phyloP scores from a whole-genome alignment of 768 basidiomycete species.

The Leccinum boreale region DNA sequence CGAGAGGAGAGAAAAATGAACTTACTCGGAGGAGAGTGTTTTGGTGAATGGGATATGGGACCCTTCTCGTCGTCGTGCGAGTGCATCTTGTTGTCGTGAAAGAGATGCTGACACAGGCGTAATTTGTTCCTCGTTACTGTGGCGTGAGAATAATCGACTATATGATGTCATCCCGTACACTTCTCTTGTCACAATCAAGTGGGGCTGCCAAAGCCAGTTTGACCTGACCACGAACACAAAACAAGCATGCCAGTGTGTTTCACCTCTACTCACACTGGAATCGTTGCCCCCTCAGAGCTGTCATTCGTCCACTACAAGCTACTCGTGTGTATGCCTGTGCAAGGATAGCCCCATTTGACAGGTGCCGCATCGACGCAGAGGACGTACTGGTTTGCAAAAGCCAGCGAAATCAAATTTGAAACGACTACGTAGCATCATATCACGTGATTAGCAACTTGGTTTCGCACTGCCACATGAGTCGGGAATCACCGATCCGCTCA shows the following conservation, averaged over 20 bases:
- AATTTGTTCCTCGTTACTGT: not conserved
- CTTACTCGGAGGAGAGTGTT: not conserved
- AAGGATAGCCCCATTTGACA: not conserved
- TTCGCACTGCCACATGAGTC: not conserved
- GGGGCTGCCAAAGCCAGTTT: not conserved
- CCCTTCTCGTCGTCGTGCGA: not conserved
- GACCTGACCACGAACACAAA: not conserved
- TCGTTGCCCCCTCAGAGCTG: not conserved
- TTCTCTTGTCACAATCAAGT: not conserved
- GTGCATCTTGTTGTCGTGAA: not conserved
- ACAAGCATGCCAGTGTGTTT: not conserved
- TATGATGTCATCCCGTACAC: not conserved
- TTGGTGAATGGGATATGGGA: not conserved
- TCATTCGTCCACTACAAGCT: not conserved
- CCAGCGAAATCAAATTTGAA: not conserved
- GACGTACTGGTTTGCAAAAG: too few species aligned
- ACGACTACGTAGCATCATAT: not conserved
- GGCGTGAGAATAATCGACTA: constrained; percentile 4
- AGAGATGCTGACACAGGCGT: not conserved
- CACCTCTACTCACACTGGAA: not conserved
- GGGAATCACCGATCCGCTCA: not conserved
- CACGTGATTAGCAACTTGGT: not conserved
- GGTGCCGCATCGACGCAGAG: not conserved
- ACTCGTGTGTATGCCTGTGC: not conserved
- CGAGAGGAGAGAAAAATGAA: not conserved